Percentiles rank a stretch among this genome's conserved stretches.
phyloP scores from a whole-genome alignment of 768 basidiomycete genomes.

The Polyporus arcularius region DNA sequence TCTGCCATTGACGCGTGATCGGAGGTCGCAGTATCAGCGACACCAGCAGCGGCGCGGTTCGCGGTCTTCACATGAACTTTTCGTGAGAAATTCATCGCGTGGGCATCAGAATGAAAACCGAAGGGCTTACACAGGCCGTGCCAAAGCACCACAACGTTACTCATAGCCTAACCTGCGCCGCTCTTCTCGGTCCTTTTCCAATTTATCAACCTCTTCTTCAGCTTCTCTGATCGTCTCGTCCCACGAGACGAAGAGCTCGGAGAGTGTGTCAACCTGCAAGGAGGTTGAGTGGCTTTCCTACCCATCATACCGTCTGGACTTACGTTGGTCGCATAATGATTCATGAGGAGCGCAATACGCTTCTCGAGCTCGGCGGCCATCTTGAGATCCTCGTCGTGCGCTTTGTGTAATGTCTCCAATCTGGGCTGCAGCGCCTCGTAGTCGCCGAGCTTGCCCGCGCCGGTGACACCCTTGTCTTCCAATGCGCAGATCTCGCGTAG shows the following conservation, averaged over 20 bases:
- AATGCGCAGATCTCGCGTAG: slow-evolving; percentile 75
- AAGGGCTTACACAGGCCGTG: neutral
- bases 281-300: neutral
- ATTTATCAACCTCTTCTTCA: slow-evolving; percentile 55
- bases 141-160: slow-evolving; percentile 13
- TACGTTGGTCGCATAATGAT: slow-evolving; percentile 72
- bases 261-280: slow-evolving; percentile 72
- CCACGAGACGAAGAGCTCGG: slow-evolving; percentile 85
- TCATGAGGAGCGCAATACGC: slow-evolving; percentile 64
- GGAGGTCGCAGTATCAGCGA: neutral
- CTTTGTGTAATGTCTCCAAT: slow-evolving; percentile 56
- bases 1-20: neutral
- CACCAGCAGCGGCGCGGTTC: neutral
- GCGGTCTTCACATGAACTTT: neutral
- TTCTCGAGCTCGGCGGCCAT: slow-evolving; percentile 63
- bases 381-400: slow-evolving; percentile 59
- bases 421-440: slow-evolving; percentile 69
- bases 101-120: neutral
- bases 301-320: slow-evolving; percentile 23
- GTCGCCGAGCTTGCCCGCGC: slow-evolving; percentile 71
- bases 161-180: slow-evolving; percentile 63
- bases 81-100: neutral
- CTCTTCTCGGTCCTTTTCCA: slow-evolving; percentile 66
- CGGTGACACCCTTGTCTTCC: slow-evolving; percentile 69
- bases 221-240: slow-evolving; percentile 73